Conservation (phyloP, 305 asterid species). For the Withania somnifera region DNA sequence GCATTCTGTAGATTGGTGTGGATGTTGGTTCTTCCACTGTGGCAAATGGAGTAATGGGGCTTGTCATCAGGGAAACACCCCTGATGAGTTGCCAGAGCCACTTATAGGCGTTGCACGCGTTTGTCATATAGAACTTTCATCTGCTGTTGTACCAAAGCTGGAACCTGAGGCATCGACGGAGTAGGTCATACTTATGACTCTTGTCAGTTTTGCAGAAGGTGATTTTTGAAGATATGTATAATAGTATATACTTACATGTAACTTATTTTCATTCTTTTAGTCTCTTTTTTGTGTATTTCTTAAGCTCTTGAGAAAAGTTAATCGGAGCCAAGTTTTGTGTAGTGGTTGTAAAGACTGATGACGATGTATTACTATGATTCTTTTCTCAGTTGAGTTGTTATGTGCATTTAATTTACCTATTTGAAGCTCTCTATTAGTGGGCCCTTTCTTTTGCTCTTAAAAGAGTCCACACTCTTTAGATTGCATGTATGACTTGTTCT, state of each 20-base stretch:
- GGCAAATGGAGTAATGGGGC: constrained; percentile 95
- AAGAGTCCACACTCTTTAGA: too few species aligned
- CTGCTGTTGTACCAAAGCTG: constrained; percentile 47
- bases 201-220: neutral
- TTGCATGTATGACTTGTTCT: neutral
- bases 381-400: neutral
- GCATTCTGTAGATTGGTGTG: constrained; percentile 56
- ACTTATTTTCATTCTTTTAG: neutral
- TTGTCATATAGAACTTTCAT: constrained; percentile 64
- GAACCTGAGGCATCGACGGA: constrained; percentile 34
- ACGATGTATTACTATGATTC: neutral
- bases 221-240: constrained; percentile 4
- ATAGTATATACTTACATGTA: neutral
- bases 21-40: constrained; percentile 95
- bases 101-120: constrained; percentile 73
- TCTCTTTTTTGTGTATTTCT: neutral
- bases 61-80: constrained; percentile 74
- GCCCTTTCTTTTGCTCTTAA: too few species aligned
- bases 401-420: too few species aligned
- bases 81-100: constrained; percentile 86
- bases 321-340: neutral
- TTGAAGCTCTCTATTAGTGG: too few species aligned
- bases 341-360: neutral
- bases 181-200: constrained; percentile 11
- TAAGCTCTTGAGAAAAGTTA: neutral